These are phyloP conservation scores for Geotrichum carabidarum DNA, from an alignment of 1,139 yeast species.

Conservation along the genomic window DNA sequence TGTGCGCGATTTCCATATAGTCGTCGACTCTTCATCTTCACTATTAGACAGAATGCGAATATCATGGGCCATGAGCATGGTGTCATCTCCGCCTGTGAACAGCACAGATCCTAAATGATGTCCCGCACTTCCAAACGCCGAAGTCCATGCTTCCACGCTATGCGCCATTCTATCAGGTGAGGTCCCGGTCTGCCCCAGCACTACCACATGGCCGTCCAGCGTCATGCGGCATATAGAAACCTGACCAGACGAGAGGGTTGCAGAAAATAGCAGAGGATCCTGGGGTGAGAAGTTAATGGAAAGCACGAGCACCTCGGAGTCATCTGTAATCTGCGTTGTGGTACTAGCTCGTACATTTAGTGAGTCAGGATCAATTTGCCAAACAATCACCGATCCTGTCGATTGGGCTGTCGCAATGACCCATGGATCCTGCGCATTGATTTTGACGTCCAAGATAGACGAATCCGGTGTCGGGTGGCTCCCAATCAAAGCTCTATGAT, in stretches of 20 bases:
- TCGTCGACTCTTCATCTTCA: conserved; percentile 29
- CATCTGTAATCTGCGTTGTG: conserved; percentile 41
- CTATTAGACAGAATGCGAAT: conserved; percentile 39
- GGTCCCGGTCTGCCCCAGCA: conserved; percentile 15
- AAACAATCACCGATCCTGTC: conserved; percentile 63
- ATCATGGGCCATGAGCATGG: conserved; percentile 71
- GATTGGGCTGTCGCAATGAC: conserved; percentile 67
- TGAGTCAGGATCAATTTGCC: conserved; percentile 43
- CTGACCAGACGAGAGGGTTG: conserved; percentile 38
- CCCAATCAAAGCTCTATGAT: conserved; percentile 9
- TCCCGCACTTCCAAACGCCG: conserved; percentile 55
- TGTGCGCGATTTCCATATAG: conserved; percentile 54
- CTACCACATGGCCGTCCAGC: conserved; percentile 18
- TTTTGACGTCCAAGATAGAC: conserved; percentile 73
- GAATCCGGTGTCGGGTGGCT: conserved; percentile 44
- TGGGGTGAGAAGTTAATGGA: conserved; percentile 49
- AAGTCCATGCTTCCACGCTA: conserved; percentile 85
- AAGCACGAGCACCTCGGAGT: conserved; percentile 49
- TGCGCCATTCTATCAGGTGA: conserved; percentile 40
- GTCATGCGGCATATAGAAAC: conserved; percentile 27
- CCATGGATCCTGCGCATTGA: conserved; percentile 50
- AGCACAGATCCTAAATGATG: conserved; percentile 54
- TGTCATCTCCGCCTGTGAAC: conserved; percentile 91
- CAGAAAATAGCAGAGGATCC: conserved; percentile 26
- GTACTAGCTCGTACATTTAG: conserved; percentile 22